Percentiles rank a stretch among this genome's conserved stretches.
Conservation (phyloP, 305 asterid genomes). For the Petunia hybrid region DNA sequence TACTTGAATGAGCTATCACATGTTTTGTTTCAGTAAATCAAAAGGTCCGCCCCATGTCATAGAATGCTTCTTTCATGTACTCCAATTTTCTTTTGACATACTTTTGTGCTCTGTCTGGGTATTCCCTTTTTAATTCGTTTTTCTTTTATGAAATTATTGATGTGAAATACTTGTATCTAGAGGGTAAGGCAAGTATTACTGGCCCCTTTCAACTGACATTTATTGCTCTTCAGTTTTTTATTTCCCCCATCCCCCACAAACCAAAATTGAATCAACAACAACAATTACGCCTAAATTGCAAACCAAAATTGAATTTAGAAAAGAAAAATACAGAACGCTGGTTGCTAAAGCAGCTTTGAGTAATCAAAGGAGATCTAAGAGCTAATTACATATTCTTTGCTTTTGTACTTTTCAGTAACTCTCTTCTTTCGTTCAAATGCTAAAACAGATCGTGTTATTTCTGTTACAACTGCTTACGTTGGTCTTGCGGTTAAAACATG, state of each 20-base stretch:
- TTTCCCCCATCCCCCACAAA: not conserved
- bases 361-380: not conserved
- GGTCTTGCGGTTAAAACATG: not conserved
- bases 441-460: not conserved
- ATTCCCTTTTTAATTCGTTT: not conserved
- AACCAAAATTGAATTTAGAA: not conserved
- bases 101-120: not conserved
- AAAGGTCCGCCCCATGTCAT: not conserved
- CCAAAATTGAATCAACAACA: not conserved
- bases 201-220: constrained; percentile 1
- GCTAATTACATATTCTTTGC: constrained; percentile 11
- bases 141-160: not conserved
- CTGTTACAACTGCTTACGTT: constrained; percentile 2
- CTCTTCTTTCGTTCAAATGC: not conserved
- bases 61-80: not conserved
- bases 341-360: not conserved
- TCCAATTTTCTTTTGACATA: not conserved
- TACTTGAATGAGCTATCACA: not conserved
- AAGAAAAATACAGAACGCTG: not conserved
- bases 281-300: too few relatives aligned
- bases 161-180: not conserved
- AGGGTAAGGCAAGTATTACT: not conserved
- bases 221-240: not conserved
- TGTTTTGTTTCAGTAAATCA: not conserved
- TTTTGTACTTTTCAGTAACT: not conserved